Evolutionary conservation across 164 flowering plant species (phyloP).

Genomic region (Hamamelis virginiana): DNA sequence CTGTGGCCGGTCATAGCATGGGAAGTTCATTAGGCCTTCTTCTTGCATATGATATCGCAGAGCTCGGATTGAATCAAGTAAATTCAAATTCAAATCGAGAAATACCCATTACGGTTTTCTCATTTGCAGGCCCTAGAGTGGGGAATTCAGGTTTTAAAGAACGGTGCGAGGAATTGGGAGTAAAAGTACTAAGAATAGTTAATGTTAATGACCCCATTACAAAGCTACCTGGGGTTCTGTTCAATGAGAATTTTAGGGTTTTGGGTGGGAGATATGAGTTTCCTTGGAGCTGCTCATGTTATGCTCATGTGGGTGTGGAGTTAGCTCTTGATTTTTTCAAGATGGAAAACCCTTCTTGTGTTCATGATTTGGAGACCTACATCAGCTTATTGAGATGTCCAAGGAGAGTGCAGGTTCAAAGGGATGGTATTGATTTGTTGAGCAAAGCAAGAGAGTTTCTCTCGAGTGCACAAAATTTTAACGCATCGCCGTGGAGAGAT

Average conservation of each 20-base stretch:
- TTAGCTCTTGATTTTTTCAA: conserved; percentile 59
- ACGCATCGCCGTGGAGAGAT: conserved; percentile 17
- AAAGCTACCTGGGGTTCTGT: conserved; percentile 50
- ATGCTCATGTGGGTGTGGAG: conserved; percentile 67
- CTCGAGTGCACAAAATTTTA: conserved; percentile 24
- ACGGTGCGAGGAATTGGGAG: conserved; percentile 72
- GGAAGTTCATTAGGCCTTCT: conserved; percentile 77
- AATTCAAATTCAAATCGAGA: not conserved
- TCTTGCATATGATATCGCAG: conserved; percentile 72
- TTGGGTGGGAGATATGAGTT: conserved; percentile 45
- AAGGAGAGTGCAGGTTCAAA: conserved; percentile 16
- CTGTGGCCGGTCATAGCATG: conserved; percentile 87
- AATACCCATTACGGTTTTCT: conserved; percentile 64
- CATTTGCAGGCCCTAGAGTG: conserved; percentile 83
- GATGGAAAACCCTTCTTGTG: conserved; percentile 57
- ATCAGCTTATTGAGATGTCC: conserved; percentile 40
- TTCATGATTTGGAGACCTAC: conserved; percentile 61
- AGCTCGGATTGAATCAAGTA: conserved; percentile 52
- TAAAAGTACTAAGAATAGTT: conserved; percentile 66
- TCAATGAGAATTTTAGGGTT: conserved; percentile 62
- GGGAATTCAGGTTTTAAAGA: conserved; percentile 67
- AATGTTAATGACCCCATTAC: conserved; percentile 70
- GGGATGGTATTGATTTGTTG: conserved; percentile 22
- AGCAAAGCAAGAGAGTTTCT: conserved; percentile 28
- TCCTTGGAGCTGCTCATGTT: conserved; percentile 68